phyloP scores from a whole-genome alignment of 192 early-diverging fungal genomes.

The Linnemannia elongata region DNA sequence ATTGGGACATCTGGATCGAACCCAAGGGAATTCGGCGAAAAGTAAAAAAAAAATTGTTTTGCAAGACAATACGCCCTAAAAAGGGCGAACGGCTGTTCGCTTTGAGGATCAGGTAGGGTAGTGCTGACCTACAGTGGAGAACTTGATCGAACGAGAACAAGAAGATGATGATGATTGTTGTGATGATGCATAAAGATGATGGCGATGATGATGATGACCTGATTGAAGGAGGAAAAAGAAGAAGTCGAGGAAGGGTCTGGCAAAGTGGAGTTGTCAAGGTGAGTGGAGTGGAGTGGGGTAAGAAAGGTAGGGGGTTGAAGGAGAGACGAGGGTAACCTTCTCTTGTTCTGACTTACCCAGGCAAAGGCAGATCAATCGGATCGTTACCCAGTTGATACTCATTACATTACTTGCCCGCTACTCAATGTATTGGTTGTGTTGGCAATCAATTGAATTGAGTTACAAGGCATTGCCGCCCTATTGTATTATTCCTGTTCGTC shows the following conservation, averaged over 20 bases:
- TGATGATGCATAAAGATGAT: not conserved
- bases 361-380: not conserved
- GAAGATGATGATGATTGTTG: not conserved
- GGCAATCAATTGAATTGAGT: not conserved
- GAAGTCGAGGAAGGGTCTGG: not conserved
- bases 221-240: not conserved
- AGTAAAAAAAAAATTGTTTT: not conserved
- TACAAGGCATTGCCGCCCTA: too few relatives aligned
- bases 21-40: conserved; percentile 1
- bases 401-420: not conserved
- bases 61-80: not conserved
- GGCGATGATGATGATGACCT: not conserved
- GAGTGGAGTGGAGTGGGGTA: not conserved
- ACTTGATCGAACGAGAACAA: not conserved
- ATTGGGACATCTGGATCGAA: not conserved
- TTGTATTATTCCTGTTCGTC: not conserved
- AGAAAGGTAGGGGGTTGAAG: not conserved
- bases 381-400: not conserved
- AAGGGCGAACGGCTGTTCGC: not conserved
- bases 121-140: not conserved
- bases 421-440: not conserved
- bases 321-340: not conserved
- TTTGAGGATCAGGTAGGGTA: not conserved
- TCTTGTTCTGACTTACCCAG: not conserved
- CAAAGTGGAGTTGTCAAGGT: not conserved